These are phyloP conservation scores for Fulvia fulva DNA, from an alignment of 2,329 filamentous ascomycete species.

Conservation along the genomic window DNA sequence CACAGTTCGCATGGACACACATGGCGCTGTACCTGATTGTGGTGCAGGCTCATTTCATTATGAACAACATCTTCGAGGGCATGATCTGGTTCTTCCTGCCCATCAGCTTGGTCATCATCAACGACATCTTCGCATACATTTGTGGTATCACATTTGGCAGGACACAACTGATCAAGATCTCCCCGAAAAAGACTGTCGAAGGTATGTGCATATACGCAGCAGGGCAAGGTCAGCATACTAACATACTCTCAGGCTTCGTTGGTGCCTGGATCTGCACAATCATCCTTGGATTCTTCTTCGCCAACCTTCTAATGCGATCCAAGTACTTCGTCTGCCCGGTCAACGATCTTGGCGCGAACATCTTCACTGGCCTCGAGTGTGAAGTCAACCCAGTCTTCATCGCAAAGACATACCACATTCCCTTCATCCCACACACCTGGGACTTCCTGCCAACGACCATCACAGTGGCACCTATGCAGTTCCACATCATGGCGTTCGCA, in stretches of 20 bases:
- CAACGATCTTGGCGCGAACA: conserved; percentile 89
- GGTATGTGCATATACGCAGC: conserved; percentile 15
- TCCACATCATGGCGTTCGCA: conserved; percentile 84
- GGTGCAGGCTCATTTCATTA: conserved; percentile 96
- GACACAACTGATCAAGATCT: conserved; percentile 95
- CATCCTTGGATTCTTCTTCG: conserved; percentile 75
- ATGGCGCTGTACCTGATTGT: conserved; percentile 98
- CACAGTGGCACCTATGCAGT: conserved; percentile 80
- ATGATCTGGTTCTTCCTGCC: conserved; percentile 99
- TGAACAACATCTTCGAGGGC: conserved; percentile 99
- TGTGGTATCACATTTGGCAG: conserved; percentile 95
- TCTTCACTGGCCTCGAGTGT: conserved; percentile 87
- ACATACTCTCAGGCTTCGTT: conserved; percentile 64
- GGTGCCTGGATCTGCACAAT: conserved; percentile 96
- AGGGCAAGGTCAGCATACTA: not conserved
- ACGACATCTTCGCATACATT: conserved; percentile 97
- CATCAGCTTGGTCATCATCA: conserved; percentile 90
- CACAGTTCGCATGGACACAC: conserved; percentile 98
- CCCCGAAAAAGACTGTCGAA: conserved; percentile 98
- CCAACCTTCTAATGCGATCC: conserved; percentile 80
- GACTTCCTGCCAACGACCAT: conserved; percentile 70
- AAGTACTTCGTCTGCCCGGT: conserved; percentile 99
- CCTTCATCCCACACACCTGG: conserved; percentile 53
- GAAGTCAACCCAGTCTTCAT: conserved; percentile 88
- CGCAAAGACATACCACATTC: conserved; percentile 68